phyloP scores from a whole-genome alignment of 2,329 filamentous ascomycete species.

The Didymella pomorum region DNA sequence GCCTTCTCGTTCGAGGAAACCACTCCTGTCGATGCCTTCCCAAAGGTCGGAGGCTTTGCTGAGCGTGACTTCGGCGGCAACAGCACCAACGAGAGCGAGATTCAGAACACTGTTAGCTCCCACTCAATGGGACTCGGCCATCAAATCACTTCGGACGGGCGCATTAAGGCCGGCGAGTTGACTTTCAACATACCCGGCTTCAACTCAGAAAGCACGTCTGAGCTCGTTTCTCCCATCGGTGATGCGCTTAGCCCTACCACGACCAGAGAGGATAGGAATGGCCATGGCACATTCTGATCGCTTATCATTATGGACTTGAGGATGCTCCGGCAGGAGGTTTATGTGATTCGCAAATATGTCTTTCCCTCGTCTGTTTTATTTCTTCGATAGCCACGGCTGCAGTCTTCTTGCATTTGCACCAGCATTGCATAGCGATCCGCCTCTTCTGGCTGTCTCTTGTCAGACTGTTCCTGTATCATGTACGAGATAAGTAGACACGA shows the following conservation, averaged over 20 bases:
- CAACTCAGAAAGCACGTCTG: slow-evolving; percentile 12
- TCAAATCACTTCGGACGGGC: slow-evolving; percentile 16
- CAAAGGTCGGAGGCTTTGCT: slow-evolving; percentile 12
- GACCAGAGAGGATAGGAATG: slow-evolving; percentile 11
- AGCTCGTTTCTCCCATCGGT: slow-evolving; percentile 9
- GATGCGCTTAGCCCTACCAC: slow-evolving; percentile 17
- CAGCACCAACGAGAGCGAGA: slow-evolving; percentile 16
- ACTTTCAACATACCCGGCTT: slow-evolving; percentile 17
- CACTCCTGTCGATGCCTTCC: slow-evolving; percentile 13
- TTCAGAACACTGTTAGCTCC: slow-evolving; percentile 1
- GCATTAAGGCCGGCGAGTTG: slow-evolving; percentile 21
- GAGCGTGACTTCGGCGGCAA: slow-evolving; percentile 16
- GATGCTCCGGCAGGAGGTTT: not conserved
- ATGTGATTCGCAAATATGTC: not conserved
- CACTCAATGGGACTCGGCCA: slow-evolving; percentile 18
- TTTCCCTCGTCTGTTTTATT: not conserved
- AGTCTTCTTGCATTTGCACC: slow-evolving; percentile 26
- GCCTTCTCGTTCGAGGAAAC: slow-evolving; percentile 14
- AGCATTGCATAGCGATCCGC: slow-evolving; percentile 30
- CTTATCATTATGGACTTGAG: not conserved
- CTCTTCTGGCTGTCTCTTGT: slow-evolving; percentile 3
- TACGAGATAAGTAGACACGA: not conserved
- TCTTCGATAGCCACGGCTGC: slow-evolving; percentile 3
- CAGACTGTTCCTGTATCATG: not conserved
- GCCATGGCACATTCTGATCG: slow-evolving; percentile 3